These are phyloP conservation scores for Fistulina hepatica DNA, from an alignment of 1,284 basidiomycete species.

Conservation along the genomic window DNA sequence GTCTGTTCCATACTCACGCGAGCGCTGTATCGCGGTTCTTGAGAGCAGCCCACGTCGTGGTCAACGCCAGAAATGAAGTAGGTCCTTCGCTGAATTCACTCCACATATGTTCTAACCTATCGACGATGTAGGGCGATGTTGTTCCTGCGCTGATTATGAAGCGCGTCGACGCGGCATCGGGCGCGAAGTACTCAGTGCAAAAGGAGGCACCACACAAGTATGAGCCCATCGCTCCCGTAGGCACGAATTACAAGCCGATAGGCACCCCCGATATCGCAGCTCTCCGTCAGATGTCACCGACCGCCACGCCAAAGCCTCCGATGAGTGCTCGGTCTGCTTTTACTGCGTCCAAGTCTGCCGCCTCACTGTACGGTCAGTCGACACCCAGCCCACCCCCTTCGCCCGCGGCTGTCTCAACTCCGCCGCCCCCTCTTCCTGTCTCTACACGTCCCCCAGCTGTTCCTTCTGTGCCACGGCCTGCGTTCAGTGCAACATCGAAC, in stretches of 20 bases:
- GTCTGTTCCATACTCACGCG: slow-evolving; percentile 85
- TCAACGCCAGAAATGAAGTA: slow-evolving; percentile 88
- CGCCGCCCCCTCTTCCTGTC: slow-evolving; percentile 38
- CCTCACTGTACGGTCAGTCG: slow-evolving; percentile 31
- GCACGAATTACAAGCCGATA: slow-evolving; percentile 60
- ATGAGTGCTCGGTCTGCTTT: slow-evolving; percentile 38
- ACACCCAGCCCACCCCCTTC: slow-evolving; percentile 22
- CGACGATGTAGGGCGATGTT: slow-evolving; percentile 58
- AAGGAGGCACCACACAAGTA: slow-evolving; percentile 51
- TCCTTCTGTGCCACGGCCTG: slow-evolving; percentile 24
- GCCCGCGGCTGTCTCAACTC: slow-evolving; percentile 26
- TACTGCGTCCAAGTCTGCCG: slow-evolving; percentile 29
- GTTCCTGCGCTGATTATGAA: slow-evolving; percentile 72
- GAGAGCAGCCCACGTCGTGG: slow-evolving; percentile 79
- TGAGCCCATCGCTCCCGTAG: slow-evolving; percentile 65
- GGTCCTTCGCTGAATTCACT: slow-evolving; percentile 14
- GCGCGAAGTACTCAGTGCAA: slow-evolving; percentile 82
- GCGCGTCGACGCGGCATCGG: slow-evolving; percentile 82
- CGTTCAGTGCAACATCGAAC: slow-evolving; percentile 24
- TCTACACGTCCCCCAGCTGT: slow-evolving; percentile 30
- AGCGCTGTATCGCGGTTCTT: slow-evolving; percentile 76
- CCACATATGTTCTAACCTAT: not conserved
- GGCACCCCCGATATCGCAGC: slow-evolving; percentile 60
- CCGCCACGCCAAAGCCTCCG: slow-evolving; percentile 29
- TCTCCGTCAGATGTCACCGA: slow-evolving; percentile 31